A percentile compares a stretch with the other conserved stretches of the same genome.
Evolutionary conservation across 2,329 filamentous ascomycete species (phyloP).

Genomic region (Penicillium digitatum): DNA sequence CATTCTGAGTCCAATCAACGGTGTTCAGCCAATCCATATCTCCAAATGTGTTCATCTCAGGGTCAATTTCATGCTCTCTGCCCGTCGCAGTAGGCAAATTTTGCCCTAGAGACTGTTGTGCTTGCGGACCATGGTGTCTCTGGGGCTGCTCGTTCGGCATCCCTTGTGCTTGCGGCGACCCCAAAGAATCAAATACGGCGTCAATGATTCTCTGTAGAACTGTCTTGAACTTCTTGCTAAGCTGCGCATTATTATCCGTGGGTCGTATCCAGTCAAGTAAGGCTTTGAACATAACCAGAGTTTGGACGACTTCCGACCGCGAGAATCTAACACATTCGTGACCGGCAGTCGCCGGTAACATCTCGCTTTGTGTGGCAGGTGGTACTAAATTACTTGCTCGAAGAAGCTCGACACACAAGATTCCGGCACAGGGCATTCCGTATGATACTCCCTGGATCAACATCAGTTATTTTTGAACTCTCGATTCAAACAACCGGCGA

Average conservation of each 20-base stretch:
- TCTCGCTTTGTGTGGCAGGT: background rate
- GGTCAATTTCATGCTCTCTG: background rate
- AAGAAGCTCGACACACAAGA: background rate
- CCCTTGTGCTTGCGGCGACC: background rate
- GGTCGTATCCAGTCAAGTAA: background rate
- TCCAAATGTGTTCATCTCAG: background rate
- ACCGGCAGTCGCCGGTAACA: background rate
- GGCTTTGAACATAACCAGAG: background rate
- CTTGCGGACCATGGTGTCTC: background rate
- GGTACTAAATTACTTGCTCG: background rate
- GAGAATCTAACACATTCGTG: background rate
- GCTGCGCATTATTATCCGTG: background rate
- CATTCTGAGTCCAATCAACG: background rate
- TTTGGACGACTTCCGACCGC: background rate
- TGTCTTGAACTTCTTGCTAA: background rate
- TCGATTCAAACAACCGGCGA: no score
- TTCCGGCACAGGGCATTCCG: background rate
- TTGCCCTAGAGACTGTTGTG: background rate
- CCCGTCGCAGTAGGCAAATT: background rate
- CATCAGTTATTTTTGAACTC: background rate
- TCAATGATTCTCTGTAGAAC: background rate
- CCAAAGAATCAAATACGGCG: background rate
- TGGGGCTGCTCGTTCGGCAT: background rate
- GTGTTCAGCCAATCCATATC: constrained; percentile 3
- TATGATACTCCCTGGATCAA: background rate